Base-by-base conservation (phyloP, 768 basidiomycete species). In the Cyathus striatus region DNA sequence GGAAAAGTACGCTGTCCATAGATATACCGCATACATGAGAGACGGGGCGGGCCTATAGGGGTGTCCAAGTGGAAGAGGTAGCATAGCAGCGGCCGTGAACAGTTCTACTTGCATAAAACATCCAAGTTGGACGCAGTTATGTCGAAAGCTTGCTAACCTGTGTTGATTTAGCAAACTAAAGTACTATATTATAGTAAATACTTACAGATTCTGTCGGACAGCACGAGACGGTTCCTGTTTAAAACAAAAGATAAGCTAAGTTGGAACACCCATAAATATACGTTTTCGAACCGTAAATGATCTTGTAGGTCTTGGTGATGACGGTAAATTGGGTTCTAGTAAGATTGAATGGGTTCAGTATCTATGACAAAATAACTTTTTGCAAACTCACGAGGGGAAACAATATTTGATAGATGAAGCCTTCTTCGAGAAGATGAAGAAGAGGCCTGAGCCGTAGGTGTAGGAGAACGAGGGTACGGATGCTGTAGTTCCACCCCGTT, bases 31-130 rank as follows among this genome's bases (percentile, higher is more conserved):
- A 32, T 58, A 65, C 5, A 66, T 52, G 1, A 76, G 53, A 3
- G 67, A 65, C 4, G 70, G 64, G 0, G 62, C 45, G 5, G 65
- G 65, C 1, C 65, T 57, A n/a, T 46, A 44, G 35, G 53, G 45
- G 68, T 66, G 37, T 48, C 64, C 54, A 25, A 48, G 47, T 3
- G 55, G 53, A 12, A 60, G 47, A 17, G 52, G 47, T 17, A 62
- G 62, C n/a, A 65, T 52, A 5, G 50, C 61, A 25, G 49, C 54
- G 35, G 59, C 50, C 1, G 64, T 60, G 43, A 84, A 76, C 3
- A 72, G 68, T 5, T 61, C 54, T 3, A 58, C 33, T 44, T 77
- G 56, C 35, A 84, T 64, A 57, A 81, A 83, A 42, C 81, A 73
- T 1, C 76, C 76, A 36, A 79, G 55, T 18, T 73, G 68, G 13